These are phyloP conservation scores for Corchorus capsularis DNA, from an alignment of 345 rosid genomes.

Conservation along the genomic window DNA sequence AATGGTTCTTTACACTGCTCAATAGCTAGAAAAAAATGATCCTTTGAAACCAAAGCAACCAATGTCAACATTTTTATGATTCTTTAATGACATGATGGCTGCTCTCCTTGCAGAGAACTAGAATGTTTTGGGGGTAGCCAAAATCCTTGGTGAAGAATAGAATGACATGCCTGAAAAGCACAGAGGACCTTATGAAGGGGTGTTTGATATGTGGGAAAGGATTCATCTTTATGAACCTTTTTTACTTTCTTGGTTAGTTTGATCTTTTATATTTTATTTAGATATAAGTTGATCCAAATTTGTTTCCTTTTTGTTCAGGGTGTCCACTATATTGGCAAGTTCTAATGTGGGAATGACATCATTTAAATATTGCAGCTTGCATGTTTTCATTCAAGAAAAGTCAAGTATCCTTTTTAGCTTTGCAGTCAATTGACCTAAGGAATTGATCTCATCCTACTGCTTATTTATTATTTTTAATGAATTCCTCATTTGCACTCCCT, in stretches of 20 bases:
- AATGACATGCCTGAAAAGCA: constrained; percentile 70
- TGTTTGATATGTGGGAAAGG: not conserved
- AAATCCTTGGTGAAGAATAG: constrained; percentile 86
- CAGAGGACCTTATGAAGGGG: constrained; percentile 72
- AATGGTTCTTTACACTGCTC: no score
- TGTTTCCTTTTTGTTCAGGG: no score
- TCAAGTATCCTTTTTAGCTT: no score
- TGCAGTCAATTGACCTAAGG: no score
- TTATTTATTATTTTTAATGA: no score
- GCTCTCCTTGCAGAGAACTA: constrained; percentile 65
- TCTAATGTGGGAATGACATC: no score
- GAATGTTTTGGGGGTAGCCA: constrained; percentile 72
- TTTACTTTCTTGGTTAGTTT: not conserved
- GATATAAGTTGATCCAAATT: no score
- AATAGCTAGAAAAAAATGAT: constrained; percentile 50
- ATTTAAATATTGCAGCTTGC: no score
- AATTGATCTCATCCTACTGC: no score
- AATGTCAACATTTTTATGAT: constrained; percentile 73
- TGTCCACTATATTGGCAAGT: no score
- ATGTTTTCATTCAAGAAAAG: no score
- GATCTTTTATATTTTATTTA: not conserved
- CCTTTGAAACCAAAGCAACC: constrained; percentile 92
- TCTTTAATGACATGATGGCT: constrained; percentile 69
- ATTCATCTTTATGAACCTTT: not conserved
- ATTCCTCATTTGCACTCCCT: no score